A percentile compares a stretch with the other conserved stretches of the same genome.
Evolutionary conservation across 306 rosid genomes (phyloP).

Genomic region (Trifolium pratense): DNA sequence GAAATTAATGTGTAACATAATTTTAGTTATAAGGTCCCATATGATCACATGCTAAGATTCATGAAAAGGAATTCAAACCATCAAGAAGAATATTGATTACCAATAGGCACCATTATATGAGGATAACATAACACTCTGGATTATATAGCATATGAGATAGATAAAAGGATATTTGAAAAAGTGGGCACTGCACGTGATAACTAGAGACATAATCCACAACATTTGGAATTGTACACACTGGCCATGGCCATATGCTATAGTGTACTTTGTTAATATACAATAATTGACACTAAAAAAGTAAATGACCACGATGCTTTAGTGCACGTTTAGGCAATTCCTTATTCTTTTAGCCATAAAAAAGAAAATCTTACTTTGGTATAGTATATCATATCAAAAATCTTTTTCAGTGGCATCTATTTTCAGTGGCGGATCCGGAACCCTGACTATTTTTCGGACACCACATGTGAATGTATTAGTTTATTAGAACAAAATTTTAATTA

Average conservation of each 20-base stretch:
- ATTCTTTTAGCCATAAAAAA: constrained; percentile 16
- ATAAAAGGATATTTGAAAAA: constrained; percentile 4
- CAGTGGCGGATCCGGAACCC: no score
- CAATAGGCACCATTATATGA: constrained; percentile 31
- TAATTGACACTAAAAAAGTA: background rate
- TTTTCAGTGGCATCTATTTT: background rate
- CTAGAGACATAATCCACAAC: constrained; percentile 47
- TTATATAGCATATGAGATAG: background rate
- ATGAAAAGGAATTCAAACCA: constrained; percentile 36
- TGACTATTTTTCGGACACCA: no score
- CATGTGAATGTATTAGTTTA: background rate
- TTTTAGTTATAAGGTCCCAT: constrained; percentile 36
- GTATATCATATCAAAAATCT: background rate
- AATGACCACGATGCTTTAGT: constrained; percentile 28
- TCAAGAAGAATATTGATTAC: constrained; percentile 24
- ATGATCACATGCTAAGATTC: constrained; percentile 54
- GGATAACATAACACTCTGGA: constrained; percentile 42
- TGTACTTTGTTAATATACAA: no score
- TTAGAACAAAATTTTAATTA: background rate
- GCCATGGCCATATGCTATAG: constrained; percentile 3
- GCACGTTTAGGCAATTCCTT: constrained; percentile 40
- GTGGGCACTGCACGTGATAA: constrained; percentile 41
- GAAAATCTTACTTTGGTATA: background rate
- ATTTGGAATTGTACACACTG: constrained; percentile 44
- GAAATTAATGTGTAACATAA: background rate